phyloP scores from a whole-genome alignment of 371 early-diverging fungal genomes.

The Mortierella sp. region DNA sequence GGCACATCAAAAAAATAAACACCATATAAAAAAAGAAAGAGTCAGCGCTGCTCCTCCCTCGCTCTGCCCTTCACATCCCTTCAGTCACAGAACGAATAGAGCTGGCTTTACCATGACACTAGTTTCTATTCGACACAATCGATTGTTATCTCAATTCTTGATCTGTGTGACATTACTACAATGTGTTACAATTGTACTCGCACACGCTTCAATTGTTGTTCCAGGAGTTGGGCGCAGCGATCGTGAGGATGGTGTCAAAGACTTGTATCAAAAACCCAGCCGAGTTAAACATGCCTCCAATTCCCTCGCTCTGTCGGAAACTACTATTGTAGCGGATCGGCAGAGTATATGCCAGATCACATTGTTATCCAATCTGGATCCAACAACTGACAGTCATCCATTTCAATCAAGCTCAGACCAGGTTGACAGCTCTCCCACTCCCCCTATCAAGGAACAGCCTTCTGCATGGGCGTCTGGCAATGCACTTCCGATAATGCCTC shows the following conservation, averaged over 20 bases:
- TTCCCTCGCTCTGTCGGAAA: not conserved
- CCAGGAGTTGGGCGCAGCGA: not conserved
- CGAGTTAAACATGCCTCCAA: not conserved
- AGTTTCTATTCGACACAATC: not conserved
- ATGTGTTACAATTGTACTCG: not conserved
- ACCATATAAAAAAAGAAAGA: not conserved
- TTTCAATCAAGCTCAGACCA: no score
- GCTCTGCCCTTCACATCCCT: not conserved
- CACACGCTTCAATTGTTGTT: not conserved
- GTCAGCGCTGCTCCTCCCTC: not conserved
- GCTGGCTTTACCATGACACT: not conserved
- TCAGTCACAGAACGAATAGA: not conserved
- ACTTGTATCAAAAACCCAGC: not conserved
- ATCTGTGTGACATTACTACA: constrained; percentile 2
- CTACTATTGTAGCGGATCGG: not conserved
- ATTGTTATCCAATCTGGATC: not conserved
- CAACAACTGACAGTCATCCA: not conserved
- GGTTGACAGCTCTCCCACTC: not conserved
- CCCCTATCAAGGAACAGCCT: not conserved
- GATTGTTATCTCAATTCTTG: not conserved
- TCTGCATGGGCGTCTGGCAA: not conserved
- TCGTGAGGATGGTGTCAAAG: not conserved
- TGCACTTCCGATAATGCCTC: not conserved
- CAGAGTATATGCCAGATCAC: not conserved
- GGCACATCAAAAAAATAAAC: not conserved